These are phyloP conservation scores for Vitis labrusca DNA, from an alignment of 164 flowering plant species.

Conservation along the genomic window DNA sequence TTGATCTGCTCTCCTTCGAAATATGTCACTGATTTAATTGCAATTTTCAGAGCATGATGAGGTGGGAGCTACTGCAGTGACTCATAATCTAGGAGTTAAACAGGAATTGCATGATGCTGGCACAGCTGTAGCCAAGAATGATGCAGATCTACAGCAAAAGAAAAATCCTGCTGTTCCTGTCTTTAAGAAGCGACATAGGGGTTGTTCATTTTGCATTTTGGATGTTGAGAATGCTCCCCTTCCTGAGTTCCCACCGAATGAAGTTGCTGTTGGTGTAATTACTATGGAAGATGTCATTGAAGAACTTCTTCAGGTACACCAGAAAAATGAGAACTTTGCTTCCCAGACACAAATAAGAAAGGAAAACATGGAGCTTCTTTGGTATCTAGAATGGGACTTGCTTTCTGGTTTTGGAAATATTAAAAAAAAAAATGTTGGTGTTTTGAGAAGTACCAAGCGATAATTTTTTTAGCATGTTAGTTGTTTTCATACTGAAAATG, in stretches of 20 bases:
- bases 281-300: slow-evolving; percentile 98
- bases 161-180: slow-evolving; percentile 47
- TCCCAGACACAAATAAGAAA: too few relatives aligned
- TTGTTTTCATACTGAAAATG: too few relatives aligned
- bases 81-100: slow-evolving; percentile 24
- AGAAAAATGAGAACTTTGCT: too few relatives aligned
- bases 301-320: slow-evolving; percentile 91
- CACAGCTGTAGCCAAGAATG: slow-evolving; percentile 23
- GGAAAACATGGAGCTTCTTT: neutral
- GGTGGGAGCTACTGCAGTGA: slow-evolving; percentile 10
- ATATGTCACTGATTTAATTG: neutral
- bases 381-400: neutral
- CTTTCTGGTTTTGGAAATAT: too few relatives aligned
- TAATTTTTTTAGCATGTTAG: too few relatives aligned
- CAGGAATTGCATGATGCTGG: slow-evolving; percentile 26
- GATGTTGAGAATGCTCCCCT: slow-evolving; percentile 70
- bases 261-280: slow-evolving; percentile 87
- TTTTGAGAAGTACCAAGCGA: too few relatives aligned
- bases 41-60: slow-evolving; percentile 19
- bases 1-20: neutral
- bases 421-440: too few relatives aligned
- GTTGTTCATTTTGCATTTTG: slow-evolving; percentile 79
- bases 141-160: slow-evolving; percentile 40
- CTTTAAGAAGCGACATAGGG: slow-evolving; percentile 71
- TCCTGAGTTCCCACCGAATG: slow-evolving; percentile 64